Percentiles rank a stretch among this genome's conserved stretches.
Conservation (phyloP, 192 early-diverging fungal species). For the Chytriomyces confervae region DNA sequence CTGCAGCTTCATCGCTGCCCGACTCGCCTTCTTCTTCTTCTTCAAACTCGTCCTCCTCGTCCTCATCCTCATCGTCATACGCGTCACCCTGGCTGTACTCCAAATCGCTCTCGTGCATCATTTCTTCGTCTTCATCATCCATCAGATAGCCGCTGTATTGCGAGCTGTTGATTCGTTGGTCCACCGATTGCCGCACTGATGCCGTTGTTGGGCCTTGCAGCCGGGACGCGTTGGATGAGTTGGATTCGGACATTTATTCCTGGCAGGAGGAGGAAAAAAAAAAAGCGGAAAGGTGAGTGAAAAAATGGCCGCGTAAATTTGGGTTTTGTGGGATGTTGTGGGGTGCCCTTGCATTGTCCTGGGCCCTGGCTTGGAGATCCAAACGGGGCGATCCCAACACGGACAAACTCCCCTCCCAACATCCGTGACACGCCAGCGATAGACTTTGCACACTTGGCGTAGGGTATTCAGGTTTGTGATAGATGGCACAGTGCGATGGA, state of each 20-base stretch:
- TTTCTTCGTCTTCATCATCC: conserved; percentile 17
- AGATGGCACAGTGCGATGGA: no score
- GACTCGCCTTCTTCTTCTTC: background rate
- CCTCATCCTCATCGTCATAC: conserved; percentile 38
- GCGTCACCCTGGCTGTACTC: conserved; percentile 23
- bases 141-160: background rate
- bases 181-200: background rate
- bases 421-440: background rate
- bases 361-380: background rate
- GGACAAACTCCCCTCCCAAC: background rate
- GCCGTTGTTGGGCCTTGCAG: background rate
- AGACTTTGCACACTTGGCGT: background rate
- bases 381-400: background rate
- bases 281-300: background rate
- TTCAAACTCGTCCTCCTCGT: conserved; percentile 34
- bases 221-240: background rate
- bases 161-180: background rate
- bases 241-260: background rate
- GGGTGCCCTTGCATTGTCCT: background rate
- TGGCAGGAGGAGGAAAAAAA: background rate
- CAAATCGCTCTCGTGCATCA: conserved; percentile 26
- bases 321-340: no score
- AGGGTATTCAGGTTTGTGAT: no score
- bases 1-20: background rate
- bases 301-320: background rate